Evolutionary conservation across 2,329 filamentous ascomycete species (phyloP).

Genomic region (Fusarium sp.): DNA sequence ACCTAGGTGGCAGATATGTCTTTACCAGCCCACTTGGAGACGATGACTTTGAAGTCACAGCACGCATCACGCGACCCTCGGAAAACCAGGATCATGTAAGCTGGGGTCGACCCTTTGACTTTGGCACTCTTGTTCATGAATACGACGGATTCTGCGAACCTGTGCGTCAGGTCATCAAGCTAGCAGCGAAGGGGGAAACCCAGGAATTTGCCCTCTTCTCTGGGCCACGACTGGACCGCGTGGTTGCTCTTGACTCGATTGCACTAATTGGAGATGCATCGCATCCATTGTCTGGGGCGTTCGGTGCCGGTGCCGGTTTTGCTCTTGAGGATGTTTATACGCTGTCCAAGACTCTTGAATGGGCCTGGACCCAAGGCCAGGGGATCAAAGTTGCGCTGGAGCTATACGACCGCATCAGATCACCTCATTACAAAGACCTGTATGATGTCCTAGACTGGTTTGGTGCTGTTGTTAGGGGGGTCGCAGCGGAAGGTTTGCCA

Average conservation of each 20-base stretch:
- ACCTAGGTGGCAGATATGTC: slow-evolving; percentile 44
- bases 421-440: slow-evolving; percentile 43
- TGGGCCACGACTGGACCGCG: slow-evolving; percentile 43
- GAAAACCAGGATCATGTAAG: slow-evolving; percentile 44
- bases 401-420: slow-evolving; percentile 43
- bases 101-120: slow-evolving; percentile 45
- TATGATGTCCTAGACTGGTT: slow-evolving; percentile 43
- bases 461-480: slow-evolving; percentile 19
- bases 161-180: slow-evolving; percentile 42
- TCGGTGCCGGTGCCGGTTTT: slow-evolving; percentile 52
- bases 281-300: slow-evolving; percentile 60
- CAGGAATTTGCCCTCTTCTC: slow-evolving; percentile 47
- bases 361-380: slow-evolving; percentile 32
- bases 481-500: slow-evolving; percentile 26
- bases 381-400: slow-evolving; percentile 36
- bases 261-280: slow-evolving; percentile 64
- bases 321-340: slow-evolving; percentile 48
- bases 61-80: slow-evolving; percentile 22
- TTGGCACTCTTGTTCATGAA: slow-evolving; percentile 27
- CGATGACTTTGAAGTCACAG: slow-evolving; percentile 49
- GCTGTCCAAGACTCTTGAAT: slow-evolving; percentile 38
- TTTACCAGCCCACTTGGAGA: slow-evolving; percentile 48
- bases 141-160: slow-evolving; percentile 47
- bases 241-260: slow-evolving; percentile 42
- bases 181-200: slow-evolving; percentile 42